phyloP scores from a whole-genome alignment of 768 basidiomycete genomes.

The Auricularia heimuer region DNA sequence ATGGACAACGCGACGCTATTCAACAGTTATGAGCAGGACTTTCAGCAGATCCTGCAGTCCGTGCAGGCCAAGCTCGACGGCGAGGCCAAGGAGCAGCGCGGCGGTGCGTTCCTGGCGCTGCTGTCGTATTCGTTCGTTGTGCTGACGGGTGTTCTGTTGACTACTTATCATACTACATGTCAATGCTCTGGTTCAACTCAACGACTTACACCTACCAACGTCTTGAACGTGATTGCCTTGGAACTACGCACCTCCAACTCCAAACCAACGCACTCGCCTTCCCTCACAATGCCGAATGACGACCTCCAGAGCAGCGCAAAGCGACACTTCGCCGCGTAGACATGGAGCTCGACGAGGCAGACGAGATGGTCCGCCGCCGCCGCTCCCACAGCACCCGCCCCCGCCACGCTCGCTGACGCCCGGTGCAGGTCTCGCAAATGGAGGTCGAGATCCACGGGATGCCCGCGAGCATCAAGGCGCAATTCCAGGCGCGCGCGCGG shows the following conservation, averaged over 20 bases:
- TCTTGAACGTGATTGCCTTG: not conserved
- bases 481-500: constrained; percentile 67
- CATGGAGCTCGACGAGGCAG: constrained; percentile 96
- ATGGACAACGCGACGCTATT: constrained; percentile 85
- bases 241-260: too few relatives aligned
- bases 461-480: constrained; percentile 69
- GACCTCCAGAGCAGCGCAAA: constrained; percentile 62
- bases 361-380: constrained; percentile 69
- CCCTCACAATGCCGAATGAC: not conserved
- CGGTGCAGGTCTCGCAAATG: constrained; percentile 87
- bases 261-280: too few relatives aligned
- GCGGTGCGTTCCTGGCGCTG: constrained; percentile 39
- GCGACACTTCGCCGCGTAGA: constrained; percentile 72
- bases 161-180: too few relatives aligned
- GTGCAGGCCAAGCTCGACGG: constrained; percentile 71
- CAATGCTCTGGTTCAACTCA: too few relatives aligned
- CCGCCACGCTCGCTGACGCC: constrained; percentile 4
- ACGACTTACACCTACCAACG: too few relatives aligned
- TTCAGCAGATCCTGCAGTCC: constrained; percentile 67
- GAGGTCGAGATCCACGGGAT: constrained; percentile 96
- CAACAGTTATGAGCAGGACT: constrained; percentile 88
- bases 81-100: constrained; percentile 52
- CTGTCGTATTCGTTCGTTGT: not conserved
- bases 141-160: constrained; percentile 3
- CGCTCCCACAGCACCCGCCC: not conserved